phyloP scores from a whole-genome alignment of 2,329 filamentous ascomycete genomes.

The Penicillium sumatraense region DNA sequence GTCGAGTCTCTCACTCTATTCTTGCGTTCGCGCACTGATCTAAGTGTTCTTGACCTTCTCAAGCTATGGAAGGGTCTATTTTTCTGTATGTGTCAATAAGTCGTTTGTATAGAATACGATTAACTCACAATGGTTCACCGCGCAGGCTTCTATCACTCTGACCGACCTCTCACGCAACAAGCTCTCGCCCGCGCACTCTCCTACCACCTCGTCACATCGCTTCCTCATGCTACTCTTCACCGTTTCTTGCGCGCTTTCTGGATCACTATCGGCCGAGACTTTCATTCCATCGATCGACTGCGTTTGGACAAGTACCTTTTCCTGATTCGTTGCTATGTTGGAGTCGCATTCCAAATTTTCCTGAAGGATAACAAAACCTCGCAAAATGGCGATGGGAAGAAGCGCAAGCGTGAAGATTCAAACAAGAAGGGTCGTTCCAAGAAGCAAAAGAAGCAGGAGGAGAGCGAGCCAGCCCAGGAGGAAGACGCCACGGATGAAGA shows the following conservation, averaged over 20 bases:
- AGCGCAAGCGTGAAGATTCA: conserved; percentile 38
- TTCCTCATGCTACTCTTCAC: conserved; percentile 55
- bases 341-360: conserved; percentile 64
- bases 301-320: conserved; percentile 93
- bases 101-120: background rate
- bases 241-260: conserved; percentile 68
- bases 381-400: conserved; percentile 27
- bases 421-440: conserved; percentile 29
- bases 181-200: conserved; percentile 78
- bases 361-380: conserved; percentile 32
- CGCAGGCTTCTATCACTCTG: conserved; percentile 86
- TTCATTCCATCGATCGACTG: conserved; percentile 72
- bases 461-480: conserved; percentile 23
- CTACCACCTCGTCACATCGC: conserved; percentile 62
- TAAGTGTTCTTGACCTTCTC: conserved; percentile 72
- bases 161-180: conserved; percentile 86
- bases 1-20: conserved; percentile 77
- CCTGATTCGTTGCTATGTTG: conserved; percentile 77
- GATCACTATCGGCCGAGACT: conserved; percentile 71
- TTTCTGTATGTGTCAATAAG: conserved; percentile 61
- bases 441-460: conserved; percentile 34
- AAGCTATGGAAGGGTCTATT: conserved; percentile 97
- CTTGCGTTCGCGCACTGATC: conserved; percentile 66
- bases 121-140: background rate
- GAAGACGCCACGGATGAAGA: conserved; percentile 21